These are phyloP conservation scores for Sporobolomyces pararoseus DNA, from an alignment of 768 basidiomycete species.

Conservation along the genomic window DNA sequence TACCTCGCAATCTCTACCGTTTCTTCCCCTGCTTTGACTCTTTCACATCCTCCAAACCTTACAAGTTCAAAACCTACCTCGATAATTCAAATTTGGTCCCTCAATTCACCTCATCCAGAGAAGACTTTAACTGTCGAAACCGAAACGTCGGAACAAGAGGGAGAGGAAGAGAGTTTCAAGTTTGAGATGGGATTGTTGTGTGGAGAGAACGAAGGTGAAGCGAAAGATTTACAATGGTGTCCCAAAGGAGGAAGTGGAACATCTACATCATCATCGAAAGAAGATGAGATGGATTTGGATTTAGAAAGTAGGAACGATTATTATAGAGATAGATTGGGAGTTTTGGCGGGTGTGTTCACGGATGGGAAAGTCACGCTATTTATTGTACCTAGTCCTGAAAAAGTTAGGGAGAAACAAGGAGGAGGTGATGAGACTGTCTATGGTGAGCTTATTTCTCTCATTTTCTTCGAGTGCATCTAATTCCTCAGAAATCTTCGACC, in stretches of 20 bases:
- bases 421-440: conserved; percentile 52
- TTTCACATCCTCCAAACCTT: conserved; percentile 56
- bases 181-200: conserved; percentile 75
- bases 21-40: conserved; percentile 55
- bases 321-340: conserved; percentile 50
- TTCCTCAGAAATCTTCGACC: no score
- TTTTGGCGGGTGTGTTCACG: conserved; percentile 78
- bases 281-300: conserved; percentile 14
- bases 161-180: conserved; percentile 29
- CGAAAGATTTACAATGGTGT: conserved; percentile 20
- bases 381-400: conserved; percentile 71
- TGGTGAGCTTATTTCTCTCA: conserved; percentile 51
- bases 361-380: conserved; percentile 80
- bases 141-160: neutral
- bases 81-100: conserved; percentile 80
- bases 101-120: conserved; percentile 1
- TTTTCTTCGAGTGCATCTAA: neutral
- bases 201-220: conserved; percentile 53
- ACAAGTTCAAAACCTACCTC: conserved; percentile 47
- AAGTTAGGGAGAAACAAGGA: conserved; percentile 48
- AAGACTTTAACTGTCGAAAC: neutral
- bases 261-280: no score
- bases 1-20: conserved; percentile 70
- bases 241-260: conserved; percentile 4
- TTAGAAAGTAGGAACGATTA: conserved; percentile 17